Evolutionary conservation across 148 eudicot species (phyloP).

Genomic region (Camellia lanceoleosa): DNA sequence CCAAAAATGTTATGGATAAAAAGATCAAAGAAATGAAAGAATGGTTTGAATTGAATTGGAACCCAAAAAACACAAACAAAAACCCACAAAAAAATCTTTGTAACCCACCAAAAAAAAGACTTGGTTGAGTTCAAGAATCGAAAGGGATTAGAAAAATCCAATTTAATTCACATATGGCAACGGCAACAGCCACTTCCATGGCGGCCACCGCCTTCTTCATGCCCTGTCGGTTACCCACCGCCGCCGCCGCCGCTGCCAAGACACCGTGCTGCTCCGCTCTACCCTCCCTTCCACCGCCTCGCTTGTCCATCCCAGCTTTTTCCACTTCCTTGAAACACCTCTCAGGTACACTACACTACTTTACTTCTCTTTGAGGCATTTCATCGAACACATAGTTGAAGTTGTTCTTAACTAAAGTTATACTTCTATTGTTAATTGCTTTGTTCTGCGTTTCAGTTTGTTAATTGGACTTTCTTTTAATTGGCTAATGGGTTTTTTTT

Average conservation of each 20-base stretch:
- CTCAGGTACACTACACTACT: conserved; percentile 35
- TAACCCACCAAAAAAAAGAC: background rate
- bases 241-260: conserved; percentile 19
- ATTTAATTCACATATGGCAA: conserved; percentile 28
- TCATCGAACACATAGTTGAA: conserved; percentile 26
- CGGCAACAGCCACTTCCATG: conserved; percentile 52
- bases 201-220: conserved; percentile 68
- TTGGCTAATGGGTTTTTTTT: background rate
- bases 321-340: conserved; percentile 34
- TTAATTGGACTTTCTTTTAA: background rate
- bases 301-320: conserved; percentile 23
- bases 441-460: background rate
- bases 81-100: background rate
- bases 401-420: background rate
- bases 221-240: conserved; percentile 44
- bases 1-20: conserved; percentile 1
- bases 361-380: conserved; percentile 29
- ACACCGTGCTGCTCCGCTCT: conserved; percentile 46
- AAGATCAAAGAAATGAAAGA: background rate
- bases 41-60: background rate
- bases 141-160: background rate
- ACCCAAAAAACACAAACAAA: background rate
- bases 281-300: conserved; percentile 54
- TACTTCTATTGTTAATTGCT: no score
- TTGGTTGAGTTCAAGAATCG: background rate